These are phyloP conservation scores for Saccharomycopsis fermentans DNA, from an alignment of 805 yeast species.

Conservation along the genomic window DNA sequence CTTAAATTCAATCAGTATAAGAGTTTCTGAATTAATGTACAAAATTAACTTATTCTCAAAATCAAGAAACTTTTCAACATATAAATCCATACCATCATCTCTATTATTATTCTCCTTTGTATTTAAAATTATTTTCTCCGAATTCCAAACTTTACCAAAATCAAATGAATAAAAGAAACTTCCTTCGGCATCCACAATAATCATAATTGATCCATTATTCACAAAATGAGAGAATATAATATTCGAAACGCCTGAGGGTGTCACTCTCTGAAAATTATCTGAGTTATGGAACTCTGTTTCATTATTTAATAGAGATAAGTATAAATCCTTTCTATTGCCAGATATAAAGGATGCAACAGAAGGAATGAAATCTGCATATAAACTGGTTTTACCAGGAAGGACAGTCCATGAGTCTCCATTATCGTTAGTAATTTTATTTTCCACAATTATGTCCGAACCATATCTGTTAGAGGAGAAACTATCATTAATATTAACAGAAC, in stretches of 20 bases:
- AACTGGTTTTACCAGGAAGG: background rate
- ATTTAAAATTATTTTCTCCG: background rate
- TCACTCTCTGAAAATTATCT: background rate
- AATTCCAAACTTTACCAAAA: conserved; percentile 59
- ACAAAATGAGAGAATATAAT: conserved; percentile 43
- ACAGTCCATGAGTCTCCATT: conserved; percentile 29
- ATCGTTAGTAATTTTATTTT: conserved; percentile 28
- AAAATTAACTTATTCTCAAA: conserved; percentile 13
- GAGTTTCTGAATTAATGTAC: background rate
- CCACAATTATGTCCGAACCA: conserved; percentile 11
- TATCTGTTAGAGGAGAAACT: background rate
- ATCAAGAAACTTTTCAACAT: background rate
- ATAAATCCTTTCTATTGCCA: background rate
- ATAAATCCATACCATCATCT: background rate
- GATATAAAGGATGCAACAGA: background rate
- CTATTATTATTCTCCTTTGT: background rate
- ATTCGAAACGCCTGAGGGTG: background rate
- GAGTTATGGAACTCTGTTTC: background rate
- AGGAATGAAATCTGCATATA: background rate
- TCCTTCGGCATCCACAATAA: conserved; percentile 33
- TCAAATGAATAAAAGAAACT: conserved; percentile 50
- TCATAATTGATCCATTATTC: conserved; percentile 63
- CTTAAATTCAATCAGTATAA: background rate
- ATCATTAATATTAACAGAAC: background rate
- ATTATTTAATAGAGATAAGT: background rate